Conservation (phyloP, 1,284 basidiomycete genomes). For the Caloboletus firmus region DNA sequence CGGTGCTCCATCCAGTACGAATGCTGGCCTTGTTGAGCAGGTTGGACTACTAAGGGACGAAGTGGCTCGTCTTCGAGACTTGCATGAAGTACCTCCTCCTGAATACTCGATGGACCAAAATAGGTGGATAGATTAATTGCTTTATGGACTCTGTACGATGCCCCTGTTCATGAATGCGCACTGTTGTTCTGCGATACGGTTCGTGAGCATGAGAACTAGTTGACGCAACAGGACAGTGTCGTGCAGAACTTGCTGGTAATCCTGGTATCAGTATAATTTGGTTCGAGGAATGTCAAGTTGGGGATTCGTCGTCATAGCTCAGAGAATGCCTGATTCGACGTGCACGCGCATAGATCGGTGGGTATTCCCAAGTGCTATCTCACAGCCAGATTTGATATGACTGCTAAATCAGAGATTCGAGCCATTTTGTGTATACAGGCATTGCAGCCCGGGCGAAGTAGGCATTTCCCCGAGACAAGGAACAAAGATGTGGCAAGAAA, state of each 20-base stretch:
- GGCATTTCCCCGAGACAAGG: no score
- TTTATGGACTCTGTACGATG: no score
- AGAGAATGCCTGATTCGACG: background rate
- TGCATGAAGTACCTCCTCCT: conserved; percentile 7
- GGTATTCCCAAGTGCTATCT: background rate
- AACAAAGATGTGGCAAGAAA: no score
- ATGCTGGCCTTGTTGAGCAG: background rate
- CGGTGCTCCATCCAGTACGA: background rate
- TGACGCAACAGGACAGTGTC: no score
- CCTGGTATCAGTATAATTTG: no score
- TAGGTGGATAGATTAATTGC: background rate
- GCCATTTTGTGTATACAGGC: no score
- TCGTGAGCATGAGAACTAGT: background rate
- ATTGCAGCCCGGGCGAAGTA: no score
- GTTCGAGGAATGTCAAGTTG: background rate
- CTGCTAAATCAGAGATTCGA: no score
- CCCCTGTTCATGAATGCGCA: no score
- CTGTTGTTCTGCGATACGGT: background rate
- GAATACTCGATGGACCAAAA: background rate
- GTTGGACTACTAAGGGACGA: conserved; percentile 15
- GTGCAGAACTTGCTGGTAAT: no score
- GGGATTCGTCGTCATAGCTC: background rate
- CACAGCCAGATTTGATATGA: background rate
- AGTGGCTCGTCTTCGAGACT: conserved; percentile 8
- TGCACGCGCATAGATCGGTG: background rate